These are phyloP conservation scores for Neocatenulostroma microsporum DNA, from an alignment of 2,329 filamentous ascomycete species.

Conservation along the genomic window DNA sequence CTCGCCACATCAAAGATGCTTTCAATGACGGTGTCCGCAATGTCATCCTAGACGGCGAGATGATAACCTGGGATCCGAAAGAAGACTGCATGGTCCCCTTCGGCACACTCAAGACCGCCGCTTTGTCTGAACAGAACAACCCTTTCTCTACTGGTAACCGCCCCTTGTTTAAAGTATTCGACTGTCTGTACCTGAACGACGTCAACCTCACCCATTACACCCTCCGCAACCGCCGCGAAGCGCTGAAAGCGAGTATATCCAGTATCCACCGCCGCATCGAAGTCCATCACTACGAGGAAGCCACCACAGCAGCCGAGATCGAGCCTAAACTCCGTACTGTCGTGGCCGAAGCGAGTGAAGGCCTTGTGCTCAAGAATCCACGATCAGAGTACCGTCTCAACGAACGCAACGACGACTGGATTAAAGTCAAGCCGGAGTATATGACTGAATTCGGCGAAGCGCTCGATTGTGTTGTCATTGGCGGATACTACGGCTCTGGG, in stretches of 20 bases:
- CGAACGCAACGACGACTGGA: slow-evolving; percentile 89
- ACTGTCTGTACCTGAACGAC: slow-evolving; percentile 83
- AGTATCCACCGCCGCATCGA: slow-evolving; percentile 71
- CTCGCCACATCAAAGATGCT: slow-evolving; percentile 66
- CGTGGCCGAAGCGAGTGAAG: slow-evolving; percentile 79
- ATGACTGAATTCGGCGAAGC: slow-evolving; percentile 95
- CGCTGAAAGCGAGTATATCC: slow-evolving; percentile 63
- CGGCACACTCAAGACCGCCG: slow-evolving; percentile 87
- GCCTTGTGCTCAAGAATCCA: slow-evolving; percentile 89
- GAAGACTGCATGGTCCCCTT: slow-evolving; percentile 80
- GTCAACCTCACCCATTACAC: slow-evolving; percentile 72
- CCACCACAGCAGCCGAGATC: slow-evolving; percentile 61
- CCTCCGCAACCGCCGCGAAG: slow-evolving; percentile 68
- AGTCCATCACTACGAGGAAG: slow-evolving; percentile 64
- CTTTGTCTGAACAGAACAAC: slow-evolving; percentile 69
- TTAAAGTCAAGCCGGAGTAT: slow-evolving; percentile 98
- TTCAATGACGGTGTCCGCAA: slow-evolving; percentile 73
- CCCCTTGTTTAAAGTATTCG: slow-evolving; percentile 79
- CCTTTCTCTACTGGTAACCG: slow-evolving; percentile 58
- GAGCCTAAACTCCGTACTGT: slow-evolving; percentile 74
- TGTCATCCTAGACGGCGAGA: slow-evolving; percentile 91
- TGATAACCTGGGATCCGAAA: slow-evolving; percentile 95
- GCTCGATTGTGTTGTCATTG: slow-evolving; percentile 80
- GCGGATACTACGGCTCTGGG: slow-evolving; percentile 87
- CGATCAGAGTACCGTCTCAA: slow-evolving; percentile 79